A percentile compares a stretch with the other conserved stretches of the same genome.
Conservation (phyloP, 75 land plant genomes). For the Cunninghamia lanceolata region DNA sequence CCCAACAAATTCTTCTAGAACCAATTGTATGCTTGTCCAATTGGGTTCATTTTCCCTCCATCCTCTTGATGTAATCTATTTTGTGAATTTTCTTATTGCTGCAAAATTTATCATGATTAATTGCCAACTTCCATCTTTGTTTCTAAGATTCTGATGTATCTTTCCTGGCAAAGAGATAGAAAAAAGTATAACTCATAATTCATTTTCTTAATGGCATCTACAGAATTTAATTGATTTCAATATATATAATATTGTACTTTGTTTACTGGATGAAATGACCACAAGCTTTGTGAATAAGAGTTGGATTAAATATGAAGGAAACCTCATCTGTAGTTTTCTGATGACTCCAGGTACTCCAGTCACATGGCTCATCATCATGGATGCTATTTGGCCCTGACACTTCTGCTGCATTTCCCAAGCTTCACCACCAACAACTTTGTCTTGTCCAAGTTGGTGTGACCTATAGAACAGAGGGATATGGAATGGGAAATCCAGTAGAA, state of each 20-base stretch:
- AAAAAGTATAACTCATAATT: not conserved
- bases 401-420: constrained; percentile 23
- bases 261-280: not conserved
- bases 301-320: not conserved
- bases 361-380: constrained; percentile 23
- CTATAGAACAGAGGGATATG: constrained; percentile 18
- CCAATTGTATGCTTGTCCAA: no score
- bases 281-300: not conserved
- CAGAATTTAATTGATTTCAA: not conserved
- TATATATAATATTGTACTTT: not conserved
- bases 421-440: constrained; percentile 25
- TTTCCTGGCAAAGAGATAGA: not conserved
- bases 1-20: not conserved
- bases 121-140: not conserved
- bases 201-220: not conserved
- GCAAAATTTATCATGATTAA: not conserved
- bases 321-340: not conserved
- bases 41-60: no score
- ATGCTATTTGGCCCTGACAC: constrained; percentile 22
- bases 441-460: constrained; percentile 9
- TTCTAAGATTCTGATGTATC: no score
- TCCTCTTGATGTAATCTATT: no score
- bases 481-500: constrained; percentile 22
- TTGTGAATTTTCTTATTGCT: not conserved
- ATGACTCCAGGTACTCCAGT: constrained; percentile 27